Evolutionary conservation across 768 basidiomycete genomes (phyloP), one percentile per base, ranked within the genome.

Genomic region (Sarcomyxa edulis): DNA sequence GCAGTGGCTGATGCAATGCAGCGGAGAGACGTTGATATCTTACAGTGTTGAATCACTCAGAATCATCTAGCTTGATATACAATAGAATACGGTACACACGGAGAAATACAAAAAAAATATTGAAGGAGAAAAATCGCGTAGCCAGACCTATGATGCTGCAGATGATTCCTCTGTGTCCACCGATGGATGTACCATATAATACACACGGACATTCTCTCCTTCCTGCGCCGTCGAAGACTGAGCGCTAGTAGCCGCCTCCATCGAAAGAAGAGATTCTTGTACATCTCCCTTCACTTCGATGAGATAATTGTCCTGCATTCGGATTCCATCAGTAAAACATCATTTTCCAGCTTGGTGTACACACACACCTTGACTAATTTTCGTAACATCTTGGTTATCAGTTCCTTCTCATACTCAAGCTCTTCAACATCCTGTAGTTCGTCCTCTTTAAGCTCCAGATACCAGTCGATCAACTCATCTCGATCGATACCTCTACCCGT

Each of bases 391-490:
- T 98, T 99, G 27, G 75, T 78, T 44, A 97, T 78, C 35, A 99
- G 69, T 57, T 92, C 90, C 51, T 83, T 83, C 62, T 98, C 88
- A 48, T 86, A 84, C 49, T 97, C 92, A 12, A 96, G 64, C 51
- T 94, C 83, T 38, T 93, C 91, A 5, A 91, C 73, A 37, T 84
- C 81, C 46, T 83, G 76, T 26, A 98, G 65, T 45, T 92, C 85
- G 7, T 70, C 66, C 59, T 99, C 96, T 58, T 80, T 85, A 47
- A 76, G 62, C 65, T 99, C 96, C 39, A 98, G 74, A 55, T 97
- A 98, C 94, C 92, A 95, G 56, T 95, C 91, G 46, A 95, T 85
- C 39, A 99, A 71, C 50, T 96, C 94, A 48, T 95, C 92, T 31
- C 84, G 74, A 51, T 92, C 87, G 27, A 95, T 63, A 2, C 94